Percentiles rank a stretch among this genome's conserved stretches.
These are phyloP conservation scores for Quercus agrifolia DNA, from an alignment of 306 rosid species.

Conservation along the genomic window DNA sequence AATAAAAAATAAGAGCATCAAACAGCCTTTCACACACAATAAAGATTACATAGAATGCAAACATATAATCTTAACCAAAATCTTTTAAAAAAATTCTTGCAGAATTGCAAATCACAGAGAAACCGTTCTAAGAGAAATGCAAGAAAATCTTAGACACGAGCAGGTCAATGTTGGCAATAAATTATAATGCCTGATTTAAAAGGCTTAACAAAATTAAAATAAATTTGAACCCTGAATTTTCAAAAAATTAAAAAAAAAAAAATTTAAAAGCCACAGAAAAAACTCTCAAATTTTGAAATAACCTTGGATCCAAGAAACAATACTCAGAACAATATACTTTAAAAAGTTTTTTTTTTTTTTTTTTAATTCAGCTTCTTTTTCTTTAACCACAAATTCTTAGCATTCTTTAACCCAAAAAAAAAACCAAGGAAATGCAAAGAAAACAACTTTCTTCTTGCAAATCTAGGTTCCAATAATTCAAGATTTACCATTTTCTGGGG, in stretches of 20 bases:
- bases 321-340: background rate
- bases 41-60: background rate
- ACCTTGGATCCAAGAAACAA: background rate
- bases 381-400: background rate
- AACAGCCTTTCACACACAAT: background rate
- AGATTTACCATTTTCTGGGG: background rate
- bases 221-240: background rate
- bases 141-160: background rate
- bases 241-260: background rate
- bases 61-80: background rate
- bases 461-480: conserved; percentile 1
- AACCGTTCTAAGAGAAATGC: background rate
- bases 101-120: background rate
- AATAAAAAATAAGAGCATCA: background rate
- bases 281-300: background rate
- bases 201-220: background rate
- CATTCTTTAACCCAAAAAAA: too few relatives aligned
- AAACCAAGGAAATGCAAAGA: background rate
- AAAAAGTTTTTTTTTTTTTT: background rate
- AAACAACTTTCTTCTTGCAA: background rate
- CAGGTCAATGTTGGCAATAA: background rate
- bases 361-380: background rate
- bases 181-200: background rate
- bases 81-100: background rate
- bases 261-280: background rate